Base-by-base conservation (phyloP, 495 filamentous ascomycete genomes). In the Astrocystis sublimbata region DNA sequence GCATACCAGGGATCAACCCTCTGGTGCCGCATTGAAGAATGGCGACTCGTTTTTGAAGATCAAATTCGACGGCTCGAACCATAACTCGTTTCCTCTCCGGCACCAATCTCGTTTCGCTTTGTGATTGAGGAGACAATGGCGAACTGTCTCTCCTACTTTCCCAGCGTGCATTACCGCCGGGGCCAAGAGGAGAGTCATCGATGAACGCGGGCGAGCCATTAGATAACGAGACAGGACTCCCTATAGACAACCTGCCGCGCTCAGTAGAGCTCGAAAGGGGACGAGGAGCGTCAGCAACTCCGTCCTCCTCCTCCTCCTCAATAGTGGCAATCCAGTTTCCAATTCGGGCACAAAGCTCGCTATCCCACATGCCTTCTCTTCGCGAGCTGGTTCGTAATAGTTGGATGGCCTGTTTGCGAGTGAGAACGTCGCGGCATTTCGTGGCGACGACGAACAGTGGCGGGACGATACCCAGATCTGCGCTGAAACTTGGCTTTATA, bases 281-380 rank as follows among this genome's bases (percentile, higher is more conserved):
- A 2, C 69, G 65, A 41, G 71, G 69, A 50, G 65, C 72, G 30
- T 73, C 64, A 8, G 61, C 68, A n/a, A 66, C 65, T 12, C 47
- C 43, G 15, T 78, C 75, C 4, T 75, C 76, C 26, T 75, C 76
- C 26, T 75, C 75, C 62, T 89, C 87, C 64, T 89, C 86, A 23
- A 85, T 74, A 9, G 74, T 73, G 59, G 85, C 78, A 60, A 87
- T 72, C 73, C 81, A 81, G 60, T 80, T 77, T 9, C 78, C 82
- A 60, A 86, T 80, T 2, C 75, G 74, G 6, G 83, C 83, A 21
- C 79, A 78, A 36, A 85, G 69, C 60, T 81, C 71, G 64, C 84
- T 87, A 68, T 89, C 84, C 81, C 82, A 88, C 65, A 88, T 80
- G 17, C 83, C 86, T 73, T 89, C 87, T 64, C 85, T 77, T 33